Conservation (phyloP, 1,284 basidiomycete genomes). For the Sporisorium sorghi region DNA sequence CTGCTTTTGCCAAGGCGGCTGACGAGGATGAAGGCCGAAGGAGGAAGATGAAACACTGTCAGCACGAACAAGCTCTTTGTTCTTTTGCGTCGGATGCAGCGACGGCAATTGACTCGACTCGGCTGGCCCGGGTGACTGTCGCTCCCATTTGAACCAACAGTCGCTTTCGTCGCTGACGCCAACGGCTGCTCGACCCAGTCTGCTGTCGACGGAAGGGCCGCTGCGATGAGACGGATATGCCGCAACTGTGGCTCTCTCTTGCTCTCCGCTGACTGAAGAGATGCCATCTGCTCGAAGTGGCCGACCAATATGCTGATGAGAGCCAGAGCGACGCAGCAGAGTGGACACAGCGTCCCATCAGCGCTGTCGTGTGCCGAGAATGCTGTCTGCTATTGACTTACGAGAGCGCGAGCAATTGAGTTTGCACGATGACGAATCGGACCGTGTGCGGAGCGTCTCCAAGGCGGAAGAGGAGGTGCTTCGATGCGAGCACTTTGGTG, state of each 20-base stretch:
- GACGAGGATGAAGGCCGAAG: background rate
- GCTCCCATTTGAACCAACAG: no score
- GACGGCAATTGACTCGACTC: background rate
- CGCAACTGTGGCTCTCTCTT: no score
- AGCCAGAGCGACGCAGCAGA: background rate
- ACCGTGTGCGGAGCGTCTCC: background rate
- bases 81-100: background rate
- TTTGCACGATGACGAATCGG: background rate
- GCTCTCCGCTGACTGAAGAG: background rate
- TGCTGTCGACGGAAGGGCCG: no score
- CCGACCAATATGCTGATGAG: background rate
- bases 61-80: constrained; percentile 1
- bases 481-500: background rate
- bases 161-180: background rate
- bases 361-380: background rate
- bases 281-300: background rate
- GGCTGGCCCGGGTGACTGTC: constrained; percentile 1
- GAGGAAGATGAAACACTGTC: background rate
- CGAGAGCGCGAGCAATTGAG: background rate
- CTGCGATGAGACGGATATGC: background rate
- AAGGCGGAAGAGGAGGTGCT: background rate
- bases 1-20: background rate
- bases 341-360: background rate
- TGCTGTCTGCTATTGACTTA: background rate
- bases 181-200: background rate